Evolutionary conservation across 148 eudicot species (phyloP).

Genomic region (Vaccinium vitisidaea): DNA sequence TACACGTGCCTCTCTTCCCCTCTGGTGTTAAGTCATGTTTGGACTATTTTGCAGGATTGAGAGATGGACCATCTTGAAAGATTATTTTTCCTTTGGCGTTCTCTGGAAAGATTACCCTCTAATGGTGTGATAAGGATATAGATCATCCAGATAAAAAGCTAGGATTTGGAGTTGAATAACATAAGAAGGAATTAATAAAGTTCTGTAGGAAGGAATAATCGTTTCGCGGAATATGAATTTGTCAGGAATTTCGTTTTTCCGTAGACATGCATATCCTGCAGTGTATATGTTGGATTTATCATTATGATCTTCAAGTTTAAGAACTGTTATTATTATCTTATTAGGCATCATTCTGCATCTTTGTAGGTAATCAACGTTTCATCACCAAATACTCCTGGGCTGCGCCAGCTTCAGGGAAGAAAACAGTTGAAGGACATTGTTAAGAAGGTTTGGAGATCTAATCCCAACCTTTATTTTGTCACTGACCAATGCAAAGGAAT

Average conservation of each 20-base stretch:
- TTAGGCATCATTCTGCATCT: not conserved
- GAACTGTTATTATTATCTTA: not conserved
- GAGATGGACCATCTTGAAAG: too few species aligned
- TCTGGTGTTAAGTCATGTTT: too few species aligned
- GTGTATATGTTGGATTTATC: not conserved
- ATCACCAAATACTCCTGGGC: slow-evolving; percentile 97
- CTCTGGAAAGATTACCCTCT: too few species aligned
- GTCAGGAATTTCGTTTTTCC: not conserved
- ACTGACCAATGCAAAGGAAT: not conserved
- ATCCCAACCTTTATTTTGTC: not conserved
- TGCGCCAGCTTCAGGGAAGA: slow-evolving; percentile 98
- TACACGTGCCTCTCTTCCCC: too few species aligned
- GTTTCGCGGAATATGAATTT: not conserved
- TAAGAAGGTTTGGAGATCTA: slow-evolving; percentile 59
- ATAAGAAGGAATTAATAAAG: not conserved
- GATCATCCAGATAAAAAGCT: too few species aligned
- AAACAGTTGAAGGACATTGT: slow-evolving; percentile 97
- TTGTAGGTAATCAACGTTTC: slow-evolving; percentile 87
- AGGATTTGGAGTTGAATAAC: too few species aligned
- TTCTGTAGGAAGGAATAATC: not conserved
- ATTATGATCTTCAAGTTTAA: not conserved
- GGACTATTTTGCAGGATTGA: too few species aligned
- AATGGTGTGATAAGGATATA: too few species aligned
- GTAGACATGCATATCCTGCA: not conserved
- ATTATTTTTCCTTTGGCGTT: too few species aligned